These are phyloP conservation scores for Allomyces javanicus DNA, from an alignment of 192 early-diverging fungal species.

Conservation along the genomic window DNA sequence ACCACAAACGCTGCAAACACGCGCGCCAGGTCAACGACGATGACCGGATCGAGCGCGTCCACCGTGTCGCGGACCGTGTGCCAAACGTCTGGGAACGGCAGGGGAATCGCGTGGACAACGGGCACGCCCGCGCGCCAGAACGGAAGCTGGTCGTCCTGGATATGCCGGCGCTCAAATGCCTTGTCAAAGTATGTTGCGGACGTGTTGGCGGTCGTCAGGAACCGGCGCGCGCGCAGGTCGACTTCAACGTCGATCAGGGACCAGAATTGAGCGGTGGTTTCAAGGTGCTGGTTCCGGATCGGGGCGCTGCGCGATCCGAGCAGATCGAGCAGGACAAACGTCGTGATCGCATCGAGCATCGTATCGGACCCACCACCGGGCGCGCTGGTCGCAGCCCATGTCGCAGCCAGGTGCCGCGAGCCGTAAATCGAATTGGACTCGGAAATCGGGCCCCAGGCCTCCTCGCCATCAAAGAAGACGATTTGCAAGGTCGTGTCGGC, in stretches of 20 bases:
- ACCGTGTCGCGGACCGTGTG: conserved; percentile 61
- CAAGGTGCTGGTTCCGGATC: conserved; percentile 37
- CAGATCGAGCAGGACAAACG: conserved; percentile 74
- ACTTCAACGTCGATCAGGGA: conserved; percentile 46
- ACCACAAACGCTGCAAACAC: conserved; percentile 65
- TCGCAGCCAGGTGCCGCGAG: conserved; percentile 57
- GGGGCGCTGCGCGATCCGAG: conserved; percentile 37
- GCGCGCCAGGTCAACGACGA: conserved; percentile 51
- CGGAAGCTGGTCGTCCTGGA: conserved; percentile 67
- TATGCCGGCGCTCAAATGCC: conserved; percentile 17
- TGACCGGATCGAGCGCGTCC: conserved; percentile 33
- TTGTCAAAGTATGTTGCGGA: conserved; percentile 10
- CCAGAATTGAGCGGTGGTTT: conserved; percentile 48
- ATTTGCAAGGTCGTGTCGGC: conserved; percentile 52
- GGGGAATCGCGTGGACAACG: conserved; percentile 68
- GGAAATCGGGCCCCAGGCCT: conserved; percentile 64
- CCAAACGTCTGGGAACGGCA: conserved; percentile 74
- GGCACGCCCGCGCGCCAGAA: conserved; percentile 62
- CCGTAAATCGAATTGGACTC: conserved; percentile 75
- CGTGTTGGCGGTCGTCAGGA: conserved; percentile 15
- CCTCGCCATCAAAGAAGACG: conserved; percentile 96
- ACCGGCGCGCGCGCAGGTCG: conserved; percentile 20
- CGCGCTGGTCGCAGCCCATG: too few species aligned
- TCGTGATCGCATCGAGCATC: conserved; percentile 51
- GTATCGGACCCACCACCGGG: conserved; percentile 38